These are phyloP conservation scores for Syncephalis fuscata DNA, from an alignment of 371 early-diverging fungal genomes.

Conservation along the genomic window DNA sequence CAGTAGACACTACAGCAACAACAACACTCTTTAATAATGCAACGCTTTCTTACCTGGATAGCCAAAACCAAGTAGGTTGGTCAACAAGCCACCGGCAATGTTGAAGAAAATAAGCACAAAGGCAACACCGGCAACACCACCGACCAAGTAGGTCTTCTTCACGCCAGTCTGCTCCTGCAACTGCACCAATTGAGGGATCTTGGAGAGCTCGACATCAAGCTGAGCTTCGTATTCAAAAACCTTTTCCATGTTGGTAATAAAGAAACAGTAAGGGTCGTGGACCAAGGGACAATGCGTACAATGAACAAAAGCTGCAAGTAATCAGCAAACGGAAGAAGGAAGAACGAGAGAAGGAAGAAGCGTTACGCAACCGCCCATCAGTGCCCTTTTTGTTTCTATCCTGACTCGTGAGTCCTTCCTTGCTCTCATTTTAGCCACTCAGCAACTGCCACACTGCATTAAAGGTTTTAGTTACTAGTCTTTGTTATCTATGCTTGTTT, in stretches of 20 bases:
- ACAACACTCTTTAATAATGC: neutral
- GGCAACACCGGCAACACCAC: slow-evolving; percentile 34
- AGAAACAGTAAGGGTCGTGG: neutral
- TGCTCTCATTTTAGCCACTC: too few relatives aligned
- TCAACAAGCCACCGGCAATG: slow-evolving; percentile 59
- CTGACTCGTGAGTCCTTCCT: too few relatives aligned
- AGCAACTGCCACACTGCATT: too few relatives aligned
- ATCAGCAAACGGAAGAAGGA: too few relatives aligned
- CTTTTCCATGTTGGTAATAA: slow-evolving; percentile 20
- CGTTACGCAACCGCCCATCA: too few relatives aligned
- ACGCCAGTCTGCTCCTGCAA: slow-evolving; percentile 56
- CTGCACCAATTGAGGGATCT: slow-evolving; percentile 36
- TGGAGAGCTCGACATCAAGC: slow-evolving; percentile 59
- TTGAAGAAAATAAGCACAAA: slow-evolving; percentile 75
- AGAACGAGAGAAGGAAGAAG: too few relatives aligned
- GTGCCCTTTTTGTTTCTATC: too few relatives aligned
- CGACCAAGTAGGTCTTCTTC: slow-evolving; percentile 64
- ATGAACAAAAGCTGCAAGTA: too few relatives aligned
- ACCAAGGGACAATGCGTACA: too few relatives aligned
- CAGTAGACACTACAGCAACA: too few relatives aligned
- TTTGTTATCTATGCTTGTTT: too few relatives aligned
- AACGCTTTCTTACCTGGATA: slow-evolving; percentile 49
- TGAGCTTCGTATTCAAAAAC: slow-evolving; percentile 21
- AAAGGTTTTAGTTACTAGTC: too few relatives aligned
- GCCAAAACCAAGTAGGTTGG: slow-evolving; percentile 70